Percentiles rank a stretch among this genome's conserved stretches.
Conservation (phyloP, 768 basidiomycete genomes). For the Psilocybe azurescens region DNA sequence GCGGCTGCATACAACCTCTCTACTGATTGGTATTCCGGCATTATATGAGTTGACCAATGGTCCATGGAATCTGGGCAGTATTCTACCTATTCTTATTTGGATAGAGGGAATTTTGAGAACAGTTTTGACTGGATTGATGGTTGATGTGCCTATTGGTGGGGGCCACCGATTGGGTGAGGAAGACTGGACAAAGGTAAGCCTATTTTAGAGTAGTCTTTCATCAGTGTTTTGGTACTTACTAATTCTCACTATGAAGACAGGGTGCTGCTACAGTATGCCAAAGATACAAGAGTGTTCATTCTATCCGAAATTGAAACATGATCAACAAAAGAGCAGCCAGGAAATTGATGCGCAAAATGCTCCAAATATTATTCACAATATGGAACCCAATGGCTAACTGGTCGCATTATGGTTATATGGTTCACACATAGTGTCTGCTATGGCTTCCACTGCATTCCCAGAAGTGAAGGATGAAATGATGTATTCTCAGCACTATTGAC, state of each 20-base stretch:
- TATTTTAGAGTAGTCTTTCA: neutral
- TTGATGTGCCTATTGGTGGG: neutral
- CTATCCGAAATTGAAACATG: slow-evolving; percentile 31
- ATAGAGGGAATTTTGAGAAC: too few species aligned
- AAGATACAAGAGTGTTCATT: slow-evolving; percentile 30
- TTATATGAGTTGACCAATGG: too few species aligned
- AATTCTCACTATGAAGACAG: slow-evolving; percentile 23
- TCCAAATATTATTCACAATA: slow-evolving; percentile 34
- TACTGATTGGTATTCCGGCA: too few species aligned
- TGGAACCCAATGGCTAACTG: slow-evolving; percentile 28
- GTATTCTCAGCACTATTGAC: slow-evolving; percentile 45
- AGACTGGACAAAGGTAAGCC: slow-evolving; percentile 19
- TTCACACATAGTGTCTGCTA: slow-evolving; percentile 39
- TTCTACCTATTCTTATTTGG: too few species aligned
- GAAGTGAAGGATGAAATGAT: slow-evolving; percentile 39
- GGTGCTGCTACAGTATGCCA: slow-evolving; percentile 35
- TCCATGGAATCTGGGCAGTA: too few species aligned
- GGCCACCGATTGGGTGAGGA: neutral
- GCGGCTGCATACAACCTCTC: too few species aligned
- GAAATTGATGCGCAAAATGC: slow-evolving; percentile 20
- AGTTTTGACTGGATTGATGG: neutral
- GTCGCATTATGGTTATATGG: slow-evolving; percentile 36
- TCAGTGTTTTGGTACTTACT: too few species aligned
- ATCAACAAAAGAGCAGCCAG: slow-evolving; percentile 14
- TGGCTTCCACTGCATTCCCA: slow-evolving; percentile 37